Percentiles rank a stretch among this genome's conserved stretches.
These are phyloP conservation scores for Tolypocladium paradoxum DNA, from an alignment of 2,329 filamentous ascomycete species.

Conservation along the genomic window DNA sequence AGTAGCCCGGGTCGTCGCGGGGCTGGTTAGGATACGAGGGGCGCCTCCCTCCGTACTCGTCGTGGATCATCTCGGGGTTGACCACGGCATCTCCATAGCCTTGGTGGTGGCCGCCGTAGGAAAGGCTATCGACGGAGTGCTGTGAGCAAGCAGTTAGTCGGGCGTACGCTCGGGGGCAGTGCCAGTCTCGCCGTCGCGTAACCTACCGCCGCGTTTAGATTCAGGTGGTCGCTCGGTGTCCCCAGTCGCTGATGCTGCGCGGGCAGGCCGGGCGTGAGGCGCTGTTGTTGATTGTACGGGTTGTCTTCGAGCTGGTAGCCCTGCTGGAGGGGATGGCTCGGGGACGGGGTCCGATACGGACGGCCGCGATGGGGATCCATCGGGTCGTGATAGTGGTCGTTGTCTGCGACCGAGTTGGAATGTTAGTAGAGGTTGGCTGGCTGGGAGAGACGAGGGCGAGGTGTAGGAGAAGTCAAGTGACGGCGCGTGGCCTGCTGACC, in stretches of 20 bases:
- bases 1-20: slow-evolving; percentile 47
- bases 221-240: slow-evolving; percentile 64
- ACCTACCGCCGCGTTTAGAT: slow-evolving; percentile 74
- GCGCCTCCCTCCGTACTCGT: slow-evolving; percentile 30
- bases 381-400: slow-evolving; percentile 48
- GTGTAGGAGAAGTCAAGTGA: not conserved
- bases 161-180: not conserved
- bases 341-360: slow-evolving; percentile 61
- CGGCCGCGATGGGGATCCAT: slow-evolving; percentile 39
- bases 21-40: slow-evolving; percentile 56
- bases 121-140: slow-evolving; percentile 43
- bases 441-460: not conserved
- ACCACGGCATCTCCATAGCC: slow-evolving; percentile 59
- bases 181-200: not conserved
- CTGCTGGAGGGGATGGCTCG: slow-evolving; percentile 60
- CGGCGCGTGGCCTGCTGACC: not conserved
- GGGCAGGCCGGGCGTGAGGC: slow-evolving; percentile 17
- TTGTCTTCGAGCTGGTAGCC: slow-evolving; percentile 78
- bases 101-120: slow-evolving; percentile 30
- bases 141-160: slow-evolving; percentile 10
- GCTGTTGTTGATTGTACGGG: slow-evolving; percentile 49
- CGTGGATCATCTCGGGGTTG: slow-evolving; percentile 75
- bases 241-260: slow-evolving; percentile 26
- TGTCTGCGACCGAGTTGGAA: slow-evolving; percentile 27
- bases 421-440: slow-evolving; percentile 9